Evolutionary conservation across 2,329 filamentous ascomycete species (phyloP).

Genomic region (Biscogniauxia marginata): DNA sequence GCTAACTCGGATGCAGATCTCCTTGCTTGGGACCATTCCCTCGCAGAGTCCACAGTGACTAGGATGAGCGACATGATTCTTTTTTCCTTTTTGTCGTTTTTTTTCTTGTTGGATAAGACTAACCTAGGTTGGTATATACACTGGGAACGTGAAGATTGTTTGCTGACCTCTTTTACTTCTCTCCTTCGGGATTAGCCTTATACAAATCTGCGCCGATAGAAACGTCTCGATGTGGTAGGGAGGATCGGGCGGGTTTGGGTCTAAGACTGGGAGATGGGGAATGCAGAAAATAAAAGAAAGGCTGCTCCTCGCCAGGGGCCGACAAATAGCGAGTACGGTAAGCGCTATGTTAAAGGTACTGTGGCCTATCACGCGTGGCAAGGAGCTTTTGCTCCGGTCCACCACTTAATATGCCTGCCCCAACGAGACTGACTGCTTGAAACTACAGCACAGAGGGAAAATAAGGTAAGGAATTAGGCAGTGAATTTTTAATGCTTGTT

Average conservation of each 20-base stretch:
- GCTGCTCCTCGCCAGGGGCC: not conserved
- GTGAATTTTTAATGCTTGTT: conserved; percentile 11
- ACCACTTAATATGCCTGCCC: conserved; percentile 17
- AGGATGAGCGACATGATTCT: too few species aligned
- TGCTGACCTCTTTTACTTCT: too few species aligned
- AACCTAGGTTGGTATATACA: too few species aligned
- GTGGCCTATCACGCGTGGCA: conserved; percentile 24
- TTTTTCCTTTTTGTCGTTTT: too few species aligned
- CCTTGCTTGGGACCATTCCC: not conserved
- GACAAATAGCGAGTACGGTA: conserved; percentile 10
- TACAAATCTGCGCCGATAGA: conserved; percentile 14
- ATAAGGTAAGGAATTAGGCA: conserved; percentile 8
- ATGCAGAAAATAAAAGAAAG: conserved; percentile 1
- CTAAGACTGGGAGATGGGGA: not conserved
- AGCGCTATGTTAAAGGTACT: conserved; percentile 9
- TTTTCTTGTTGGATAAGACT: conserved; percentile 2
- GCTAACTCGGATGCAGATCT: not conserved
- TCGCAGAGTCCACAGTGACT: not conserved
- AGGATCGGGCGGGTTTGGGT: too few species aligned
- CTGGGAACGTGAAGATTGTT: too few species aligned
- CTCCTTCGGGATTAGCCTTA: too few species aligned
- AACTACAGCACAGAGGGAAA: not conserved
- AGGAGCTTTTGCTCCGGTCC: conserved; percentile 30
- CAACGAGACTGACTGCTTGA: conserved; percentile 16
- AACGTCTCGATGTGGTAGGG: conserved; percentile 8